Conservation (phyloP, 2,329 filamentous ascomycete species). For the Mollisia scopiformis region DNA sequence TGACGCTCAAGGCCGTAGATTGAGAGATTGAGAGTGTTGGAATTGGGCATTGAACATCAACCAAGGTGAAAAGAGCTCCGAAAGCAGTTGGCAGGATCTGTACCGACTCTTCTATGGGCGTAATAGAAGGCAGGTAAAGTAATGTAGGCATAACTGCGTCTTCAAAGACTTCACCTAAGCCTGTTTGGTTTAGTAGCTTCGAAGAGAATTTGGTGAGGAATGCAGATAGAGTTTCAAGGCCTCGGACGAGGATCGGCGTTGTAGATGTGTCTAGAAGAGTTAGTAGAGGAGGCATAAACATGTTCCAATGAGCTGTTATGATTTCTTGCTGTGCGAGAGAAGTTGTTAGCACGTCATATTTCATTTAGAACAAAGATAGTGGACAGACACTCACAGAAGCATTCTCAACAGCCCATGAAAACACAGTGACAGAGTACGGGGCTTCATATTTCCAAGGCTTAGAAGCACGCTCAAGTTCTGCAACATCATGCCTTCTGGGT, state of each 20-base stretch:
- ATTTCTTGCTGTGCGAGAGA: slow-evolving; percentile 39
- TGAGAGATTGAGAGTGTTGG: background rate
- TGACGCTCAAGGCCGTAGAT: background rate
- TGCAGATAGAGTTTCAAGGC: slow-evolving; percentile 54
- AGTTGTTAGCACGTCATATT: background rate
- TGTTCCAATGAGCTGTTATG: slow-evolving; percentile 63
- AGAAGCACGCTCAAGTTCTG: slow-evolving; percentile 43
- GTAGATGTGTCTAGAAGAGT: slow-evolving; percentile 68
- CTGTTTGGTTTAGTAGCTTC: slow-evolving; percentile 60
- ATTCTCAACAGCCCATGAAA: slow-evolving; percentile 61
- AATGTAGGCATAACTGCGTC: slow-evolving; percentile 72
- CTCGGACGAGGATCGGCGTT: slow-evolving; percentile 53
- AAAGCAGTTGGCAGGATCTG: slow-evolving; percentile 68
- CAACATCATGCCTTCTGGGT: slow-evolving; percentile 39
- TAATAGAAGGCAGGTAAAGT: slow-evolving; percentile 77
- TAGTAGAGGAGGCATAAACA: slow-evolving; percentile 71
- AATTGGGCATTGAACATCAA: slow-evolving; percentile 28
- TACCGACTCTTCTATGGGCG: slow-evolving; percentile 71
- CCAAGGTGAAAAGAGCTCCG: slow-evolving; percentile 63
- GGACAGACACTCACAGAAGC: slow-evolving; percentile 48
- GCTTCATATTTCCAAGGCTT: slow-evolving; percentile 66
- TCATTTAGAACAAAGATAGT: background rate
- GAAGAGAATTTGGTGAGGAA: slow-evolving; percentile 58
- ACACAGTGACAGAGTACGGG: slow-evolving; percentile 54
- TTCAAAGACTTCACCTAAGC: slow-evolving; percentile 69